Evolutionary conservation across 2,329 filamentous ascomycete genomes (phyloP), one percentile per base, ranked within the genome.

Genomic region (Dryadomyces quercus-mongolicae): DNA sequence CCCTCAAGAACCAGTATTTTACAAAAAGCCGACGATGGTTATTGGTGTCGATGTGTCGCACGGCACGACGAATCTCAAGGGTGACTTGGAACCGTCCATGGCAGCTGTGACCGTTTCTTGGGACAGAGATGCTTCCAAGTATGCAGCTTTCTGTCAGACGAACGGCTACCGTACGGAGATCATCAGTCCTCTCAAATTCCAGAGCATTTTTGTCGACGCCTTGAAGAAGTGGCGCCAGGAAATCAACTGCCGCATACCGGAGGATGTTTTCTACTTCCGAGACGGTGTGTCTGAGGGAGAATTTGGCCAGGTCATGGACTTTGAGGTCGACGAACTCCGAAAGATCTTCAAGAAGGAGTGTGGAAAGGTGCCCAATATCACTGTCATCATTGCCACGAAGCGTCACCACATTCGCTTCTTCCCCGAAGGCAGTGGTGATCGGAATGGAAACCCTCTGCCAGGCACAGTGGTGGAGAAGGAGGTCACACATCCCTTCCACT

Each of bases 371-470:
- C 72, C 86, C 2, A 86, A 86, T 65, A 84, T 96, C 63, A 90
- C 90, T 0, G 89, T 95, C 12, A 81, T 95, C 44, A 79, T 97
- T 48, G 91, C 88, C 1, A 91, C 88, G 1, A 98, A 98, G 76
- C 86, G 93, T 3, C 93, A 98, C 61, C 92, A 96, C 63, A 83
- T 95, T 53, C 86, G 93, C 16, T 90, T 95, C 67, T 97, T 97
- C 72, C 92, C 93, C 0, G 76, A 80, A 49, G 42, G 38, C 20
- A 46, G 44, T 55, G 76, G 65, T 1, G 93, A 98, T 64, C 76
- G 76, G 50, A 94, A 95, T 60, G 78, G 75, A 40, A 98, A 97
- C 63, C 79, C 90, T 1, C 67, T 92, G 0, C 92, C 92, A 0
- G 94, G 93, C 3, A 95, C 88, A 0, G 66, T 98, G 1, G 84